Evolutionary conservation across 163 green algal genomes (phyloP), one percentile per base, ranked within the genome.

Genomic region (Picocystis sp.): DNA sequence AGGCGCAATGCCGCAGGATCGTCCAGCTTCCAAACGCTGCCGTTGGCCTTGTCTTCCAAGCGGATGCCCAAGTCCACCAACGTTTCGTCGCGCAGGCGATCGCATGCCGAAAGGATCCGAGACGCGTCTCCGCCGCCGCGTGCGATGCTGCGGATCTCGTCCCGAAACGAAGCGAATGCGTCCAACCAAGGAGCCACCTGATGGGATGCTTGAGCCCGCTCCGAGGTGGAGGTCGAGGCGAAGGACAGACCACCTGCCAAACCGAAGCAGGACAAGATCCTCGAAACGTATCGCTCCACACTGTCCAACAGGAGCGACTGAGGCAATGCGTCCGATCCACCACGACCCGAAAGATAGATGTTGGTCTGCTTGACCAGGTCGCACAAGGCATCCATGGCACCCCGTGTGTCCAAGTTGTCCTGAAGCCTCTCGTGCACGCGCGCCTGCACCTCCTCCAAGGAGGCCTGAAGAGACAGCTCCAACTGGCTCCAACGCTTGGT

Each of bases 391-490:
- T 81, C 65, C 66, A 98, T 79, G 1, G 79, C 87, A 1, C 42
- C 72, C 10, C 70, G 53, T 1, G 87, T 96, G 77, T 97, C 79
- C 49, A 98, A 76, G 71, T 89, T 93, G 76, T 98, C 89, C 8
- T 70, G 74, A 55, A 98, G 62, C 0, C 63, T 55, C n/a, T 60
- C 66, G 61, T 93, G 75, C 56, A 92, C 82, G 0, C 61, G 52
- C 2, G 52, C 56, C 67, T 84, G 66, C 1, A 65, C 59, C 2
- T 52, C 53, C 13, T 43, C 17, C 21, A 87, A 56, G 45, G 58
- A 53, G 3, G 3, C 38, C 33, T 61, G 29, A 56, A 93, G 73
- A 55, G 55, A 57, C 21, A 70, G 48, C 51, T 93, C 81, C 44
- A 79, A 66, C 6, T 54, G 55, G 53, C 68, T 56, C 22, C 60